Percentiles rank a stretch among this genome's conserved stretches.
Evolutionary conservation across 306 rosid genomes (phyloP).

Genomic region (Cucumis cinereus): DNA sequence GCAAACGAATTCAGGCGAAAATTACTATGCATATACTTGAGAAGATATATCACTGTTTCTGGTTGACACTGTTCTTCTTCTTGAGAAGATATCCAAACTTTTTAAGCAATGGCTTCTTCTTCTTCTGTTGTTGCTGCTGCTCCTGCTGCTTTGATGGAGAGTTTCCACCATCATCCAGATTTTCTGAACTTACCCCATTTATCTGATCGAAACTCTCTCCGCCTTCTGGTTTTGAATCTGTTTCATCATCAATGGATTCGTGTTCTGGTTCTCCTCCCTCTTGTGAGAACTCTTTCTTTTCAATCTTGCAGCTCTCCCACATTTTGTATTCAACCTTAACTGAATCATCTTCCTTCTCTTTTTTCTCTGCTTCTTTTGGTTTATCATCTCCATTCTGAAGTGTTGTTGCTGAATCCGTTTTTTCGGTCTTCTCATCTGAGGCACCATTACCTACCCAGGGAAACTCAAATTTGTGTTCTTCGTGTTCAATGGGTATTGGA

Average conservation of each 20-base stretch:
- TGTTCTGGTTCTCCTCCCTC: constrained; percentile 65
- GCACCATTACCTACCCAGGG: constrained; percentile 26
- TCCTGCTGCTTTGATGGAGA: constrained; percentile 60
- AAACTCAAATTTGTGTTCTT: constrained; percentile 24
- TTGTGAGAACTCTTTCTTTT: constrained; percentile 84
- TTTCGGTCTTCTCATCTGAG: constrained; percentile 28
- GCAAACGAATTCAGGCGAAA: constrained; percentile 37
- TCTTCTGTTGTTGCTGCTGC: constrained; percentile 58
- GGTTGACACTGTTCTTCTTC: constrained; percentile 70
- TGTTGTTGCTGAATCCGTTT: constrained; percentile 25
- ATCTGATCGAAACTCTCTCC: constrained; percentile 51
- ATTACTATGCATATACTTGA: constrained; percentile 39
- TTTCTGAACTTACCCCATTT: constrained; percentile 42
- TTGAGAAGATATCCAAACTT: constrained; percentile 88
- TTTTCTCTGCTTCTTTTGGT: constrained; percentile 30
- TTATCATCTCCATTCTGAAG: constrained; percentile 34
- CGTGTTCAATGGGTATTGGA: constrained; percentile 14
- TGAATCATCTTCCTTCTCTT: constrained; percentile 38
- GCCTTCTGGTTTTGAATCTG: constrained; percentile 43
- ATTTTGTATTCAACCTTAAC: constrained; percentile 55
- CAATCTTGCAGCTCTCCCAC: constrained; percentile 97
- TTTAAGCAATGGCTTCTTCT: constrained; percentile 80
- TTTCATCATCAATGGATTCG: constrained; percentile 60
- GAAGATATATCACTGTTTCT: constrained; percentile 47
- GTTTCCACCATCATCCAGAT: constrained; percentile 27